Conservation (phyloP, 2,329 filamentous ascomycete genomes). For the Bipolaris oryzae region DNA sequence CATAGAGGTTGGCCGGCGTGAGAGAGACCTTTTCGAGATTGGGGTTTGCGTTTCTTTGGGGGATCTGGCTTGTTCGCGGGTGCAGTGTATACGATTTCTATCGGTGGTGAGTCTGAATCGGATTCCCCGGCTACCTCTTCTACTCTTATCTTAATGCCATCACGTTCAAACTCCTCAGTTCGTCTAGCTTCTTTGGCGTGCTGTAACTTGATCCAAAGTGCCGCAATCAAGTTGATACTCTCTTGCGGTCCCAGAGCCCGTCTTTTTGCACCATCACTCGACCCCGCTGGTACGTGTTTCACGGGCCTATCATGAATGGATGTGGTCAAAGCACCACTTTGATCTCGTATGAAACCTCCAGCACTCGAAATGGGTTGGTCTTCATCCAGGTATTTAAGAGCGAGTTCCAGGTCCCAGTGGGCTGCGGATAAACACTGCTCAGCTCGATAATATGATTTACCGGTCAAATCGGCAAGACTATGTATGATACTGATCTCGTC, state of each 20-base stretch:
- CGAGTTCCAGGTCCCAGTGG: not conserved
- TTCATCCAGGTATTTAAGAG: not conserved
- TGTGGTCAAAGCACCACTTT: not conserved
- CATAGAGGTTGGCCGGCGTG: not conserved
- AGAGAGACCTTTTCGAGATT: not conserved
- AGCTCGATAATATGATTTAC: not conserved
- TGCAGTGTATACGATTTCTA: not conserved
- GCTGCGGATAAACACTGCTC: not conserved
- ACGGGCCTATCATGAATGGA: not conserved
- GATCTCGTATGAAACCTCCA: not conserved
- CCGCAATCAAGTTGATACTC: not conserved
- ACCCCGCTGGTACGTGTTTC: not conserved
- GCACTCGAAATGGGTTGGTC: not conserved
- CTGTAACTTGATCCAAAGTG: not conserved
- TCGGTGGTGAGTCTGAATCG: not conserved
- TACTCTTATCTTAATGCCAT: not conserved
- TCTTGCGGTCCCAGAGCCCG: not conserved
- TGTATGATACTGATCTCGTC: not conserved
- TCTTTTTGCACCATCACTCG: not conserved
- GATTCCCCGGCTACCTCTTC: not conserved
- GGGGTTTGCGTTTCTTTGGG: not conserved
- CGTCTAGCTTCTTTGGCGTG: not conserved
- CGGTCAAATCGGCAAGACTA: not conserved
- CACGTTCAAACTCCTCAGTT: not conserved
- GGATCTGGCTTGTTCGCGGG: not conserved